Conservation (phyloP, 2,329 filamentous ascomycete species). For the Proliferodiscus dingleyae region DNA sequence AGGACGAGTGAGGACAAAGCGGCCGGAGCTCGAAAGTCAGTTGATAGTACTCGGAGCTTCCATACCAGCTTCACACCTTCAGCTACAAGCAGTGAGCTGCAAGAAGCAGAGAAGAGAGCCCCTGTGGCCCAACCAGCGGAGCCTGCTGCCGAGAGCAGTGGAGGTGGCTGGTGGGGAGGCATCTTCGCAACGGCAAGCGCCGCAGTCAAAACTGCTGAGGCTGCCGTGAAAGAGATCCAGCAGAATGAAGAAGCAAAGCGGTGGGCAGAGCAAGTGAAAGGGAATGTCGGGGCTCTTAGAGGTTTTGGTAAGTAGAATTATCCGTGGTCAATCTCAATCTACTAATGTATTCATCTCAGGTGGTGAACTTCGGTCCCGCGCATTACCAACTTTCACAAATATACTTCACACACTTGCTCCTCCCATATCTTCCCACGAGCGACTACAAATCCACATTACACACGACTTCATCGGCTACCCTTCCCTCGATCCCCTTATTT, state of each 20-base stretch:
- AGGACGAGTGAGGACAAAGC: conserved; percentile 62
- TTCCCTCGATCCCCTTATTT: conserved; percentile 86
- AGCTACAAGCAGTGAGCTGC: conserved; percentile 54
- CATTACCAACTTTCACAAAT: conserved; percentile 89
- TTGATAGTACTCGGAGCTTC: conserved; percentile 67
- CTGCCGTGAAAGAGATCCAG: conserved; percentile 89
- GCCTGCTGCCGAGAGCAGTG: conserved; percentile 31
- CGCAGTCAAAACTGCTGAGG: conserved; percentile 90
- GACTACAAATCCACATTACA: conserved; percentile 93
- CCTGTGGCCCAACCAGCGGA: conserved; percentile 39
- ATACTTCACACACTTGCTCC: conserved; percentile 93
- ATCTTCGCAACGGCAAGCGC: conserved; percentile 69
- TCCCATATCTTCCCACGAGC: conserved; percentile 94
- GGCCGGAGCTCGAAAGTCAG: conserved; percentile 59
- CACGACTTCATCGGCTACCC: conserved; percentile 95
- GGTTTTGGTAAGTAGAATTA: conserved; percentile 59
- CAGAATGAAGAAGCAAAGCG: conserved; percentile 94
- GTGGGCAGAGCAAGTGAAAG: conserved; percentile 91
- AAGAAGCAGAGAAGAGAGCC: conserved; percentile 51
- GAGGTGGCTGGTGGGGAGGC: conserved; percentile 86
- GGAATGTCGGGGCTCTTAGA: conserved; percentile 75
- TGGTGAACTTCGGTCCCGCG: conserved; percentile 79
- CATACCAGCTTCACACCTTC: conserved; percentile 69
- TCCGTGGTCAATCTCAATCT: conserved; percentile 2
- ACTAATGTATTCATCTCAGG: conserved; percentile 45